A percentile compares a stretch with the other conserved stretches of the same genome.
phyloP scores from a whole-genome alignment of 208 protist genomes.

The Wallacemonas sp. region DNA sequence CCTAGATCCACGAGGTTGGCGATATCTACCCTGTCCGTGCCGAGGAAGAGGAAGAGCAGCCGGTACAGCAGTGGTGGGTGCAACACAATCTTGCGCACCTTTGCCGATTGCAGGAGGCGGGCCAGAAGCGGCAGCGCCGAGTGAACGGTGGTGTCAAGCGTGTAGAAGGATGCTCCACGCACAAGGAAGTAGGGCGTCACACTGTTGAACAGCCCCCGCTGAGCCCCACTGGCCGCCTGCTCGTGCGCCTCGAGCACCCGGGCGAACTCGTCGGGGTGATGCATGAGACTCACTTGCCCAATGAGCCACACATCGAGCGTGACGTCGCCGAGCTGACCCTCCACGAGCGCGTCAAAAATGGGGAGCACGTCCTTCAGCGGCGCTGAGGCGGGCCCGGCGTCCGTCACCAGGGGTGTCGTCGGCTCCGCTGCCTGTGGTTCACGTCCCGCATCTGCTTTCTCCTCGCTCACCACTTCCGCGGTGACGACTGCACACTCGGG shows the following conservation, averaged over 20 bases:
- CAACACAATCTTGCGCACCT: constrained; percentile 51
- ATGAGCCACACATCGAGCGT: constrained; percentile 62
- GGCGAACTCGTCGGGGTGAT: constrained; percentile 45
- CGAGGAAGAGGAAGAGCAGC: constrained; percentile 69
- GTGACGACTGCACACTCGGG: not conserved
- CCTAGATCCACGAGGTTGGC: constrained; percentile 56
- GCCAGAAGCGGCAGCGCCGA: constrained; percentile 51
- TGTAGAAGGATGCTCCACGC: constrained; percentile 38
- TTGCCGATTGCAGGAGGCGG: constrained; percentile 35
- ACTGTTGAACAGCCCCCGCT: constrained; percentile 19
- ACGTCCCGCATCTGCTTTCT: not conserved
- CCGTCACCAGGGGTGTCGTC: not conserved
- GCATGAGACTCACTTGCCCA: constrained; percentile 29
- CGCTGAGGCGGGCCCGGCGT: not conserved
- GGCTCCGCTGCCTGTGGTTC: not conserved
- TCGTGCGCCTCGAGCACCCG: constrained; percentile 27
- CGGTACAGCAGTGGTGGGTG: constrained; percentile 51
- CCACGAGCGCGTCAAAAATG: constrained; percentile 37
- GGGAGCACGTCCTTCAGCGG: constrained; percentile 40
- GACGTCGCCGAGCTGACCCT: constrained; percentile 52
- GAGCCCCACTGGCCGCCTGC: constrained; percentile 15
- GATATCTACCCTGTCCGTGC: constrained; percentile 68
- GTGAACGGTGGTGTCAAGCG: constrained; percentile 31
- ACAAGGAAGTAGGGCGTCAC: constrained; percentile 50
- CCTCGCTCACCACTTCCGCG: not conserved